Conservation (phyloP, 1,139 yeast genomes). For the Yamadazyma dushanensis region DNA sequence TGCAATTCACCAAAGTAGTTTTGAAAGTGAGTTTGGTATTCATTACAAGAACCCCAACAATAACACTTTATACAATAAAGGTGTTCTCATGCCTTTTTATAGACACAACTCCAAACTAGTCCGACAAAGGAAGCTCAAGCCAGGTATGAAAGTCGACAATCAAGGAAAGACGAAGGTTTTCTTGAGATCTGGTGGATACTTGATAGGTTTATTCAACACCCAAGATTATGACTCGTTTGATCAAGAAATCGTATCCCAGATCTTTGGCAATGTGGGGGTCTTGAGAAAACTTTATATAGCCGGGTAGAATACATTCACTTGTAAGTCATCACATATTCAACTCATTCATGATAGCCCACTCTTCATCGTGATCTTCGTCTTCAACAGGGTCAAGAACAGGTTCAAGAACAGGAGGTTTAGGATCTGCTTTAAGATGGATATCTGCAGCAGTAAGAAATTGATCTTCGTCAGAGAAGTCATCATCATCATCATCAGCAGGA, state of each 20-base stretch:
- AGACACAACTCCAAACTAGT: constrained; percentile 43
- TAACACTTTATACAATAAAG: constrained; percentile 40
- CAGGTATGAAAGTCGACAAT: constrained; percentile 17
- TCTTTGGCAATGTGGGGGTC: constrained; percentile 39
- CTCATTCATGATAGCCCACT: constrained; percentile 41
- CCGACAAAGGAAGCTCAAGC: constrained; percentile 22
- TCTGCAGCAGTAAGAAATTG: constrained; percentile 10
- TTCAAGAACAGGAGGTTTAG: constrained; percentile 3
- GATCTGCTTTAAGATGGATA: neutral
- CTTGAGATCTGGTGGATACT: constrained; percentile 56
- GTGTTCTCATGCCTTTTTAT: constrained; percentile 54
- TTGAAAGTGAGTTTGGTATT: constrained; percentile 57
- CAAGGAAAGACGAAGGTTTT: constrained; percentile 33
- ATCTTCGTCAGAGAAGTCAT: constrained; percentile 13
- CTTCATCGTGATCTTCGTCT: constrained; percentile 26
- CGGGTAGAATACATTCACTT: too few species aligned
- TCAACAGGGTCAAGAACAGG: constrained; percentile 9
- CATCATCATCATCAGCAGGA: constrained; percentile 4
- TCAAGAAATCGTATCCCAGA: constrained; percentile 46
- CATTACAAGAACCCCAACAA: constrained; percentile 32
- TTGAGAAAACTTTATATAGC: constrained; percentile 41
- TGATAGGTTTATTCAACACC: constrained; percentile 52
- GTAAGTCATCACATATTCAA: constrained; percentile 25
- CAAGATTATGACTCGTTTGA: constrained; percentile 27
- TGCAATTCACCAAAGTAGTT: constrained; percentile 47